Conservation (phyloP, 352 stramenopile species). For the Phytophthora quininea region DNA sequence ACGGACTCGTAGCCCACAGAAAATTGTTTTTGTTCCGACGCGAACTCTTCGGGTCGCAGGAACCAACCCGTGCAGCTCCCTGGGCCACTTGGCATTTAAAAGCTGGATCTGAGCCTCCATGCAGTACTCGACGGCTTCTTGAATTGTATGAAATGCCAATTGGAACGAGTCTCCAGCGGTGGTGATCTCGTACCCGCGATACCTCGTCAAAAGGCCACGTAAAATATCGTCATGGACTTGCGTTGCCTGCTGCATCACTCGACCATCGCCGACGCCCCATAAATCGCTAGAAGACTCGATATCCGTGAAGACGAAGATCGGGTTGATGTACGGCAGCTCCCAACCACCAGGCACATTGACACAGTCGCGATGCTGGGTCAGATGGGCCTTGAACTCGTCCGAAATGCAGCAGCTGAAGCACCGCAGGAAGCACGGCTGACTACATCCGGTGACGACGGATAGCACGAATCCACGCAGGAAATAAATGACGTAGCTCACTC, state of each 20-base stretch:
- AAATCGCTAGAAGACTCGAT: slow-evolving; percentile 62
- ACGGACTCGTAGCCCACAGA: slow-evolving; percentile 48
- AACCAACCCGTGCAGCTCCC: slow-evolving; percentile 44
- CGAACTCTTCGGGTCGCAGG: slow-evolving; percentile 44
- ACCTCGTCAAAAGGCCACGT: slow-evolving; percentile 25
- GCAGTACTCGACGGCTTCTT: slow-evolving; percentile 58
- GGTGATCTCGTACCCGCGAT: slow-evolving; percentile 74
- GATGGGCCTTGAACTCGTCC: slow-evolving; percentile 36
- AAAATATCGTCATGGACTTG: slow-evolving; percentile 52
- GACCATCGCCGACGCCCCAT: slow-evolving; percentile 40
- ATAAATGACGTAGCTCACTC: slow-evolving; percentile 46
- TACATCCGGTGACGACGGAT: slow-evolving; percentile 47
- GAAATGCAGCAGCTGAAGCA: slow-evolving; percentile 39
- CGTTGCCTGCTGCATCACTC: slow-evolving; percentile 42
- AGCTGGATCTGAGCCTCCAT: slow-evolving; percentile 51
- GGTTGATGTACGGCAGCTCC: slow-evolving; percentile 28
- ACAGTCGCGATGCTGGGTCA: slow-evolving; percentile 29
- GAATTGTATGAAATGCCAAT: slow-evolving; percentile 61
- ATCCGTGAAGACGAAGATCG: slow-evolving; percentile 65
- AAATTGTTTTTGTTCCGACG: slow-evolving; percentile 32
- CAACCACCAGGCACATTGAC: slow-evolving; percentile 1
- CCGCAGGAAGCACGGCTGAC: slow-evolving; percentile 45
- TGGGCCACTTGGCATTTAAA: slow-evolving; percentile 57
- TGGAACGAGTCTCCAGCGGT: slow-evolving; percentile 70
- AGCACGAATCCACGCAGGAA: slow-evolving; percentile 48